phyloP scores from a whole-genome alignment of 2,329 filamentous ascomycete species.

The Kalaharituber pfeilii region DNA sequence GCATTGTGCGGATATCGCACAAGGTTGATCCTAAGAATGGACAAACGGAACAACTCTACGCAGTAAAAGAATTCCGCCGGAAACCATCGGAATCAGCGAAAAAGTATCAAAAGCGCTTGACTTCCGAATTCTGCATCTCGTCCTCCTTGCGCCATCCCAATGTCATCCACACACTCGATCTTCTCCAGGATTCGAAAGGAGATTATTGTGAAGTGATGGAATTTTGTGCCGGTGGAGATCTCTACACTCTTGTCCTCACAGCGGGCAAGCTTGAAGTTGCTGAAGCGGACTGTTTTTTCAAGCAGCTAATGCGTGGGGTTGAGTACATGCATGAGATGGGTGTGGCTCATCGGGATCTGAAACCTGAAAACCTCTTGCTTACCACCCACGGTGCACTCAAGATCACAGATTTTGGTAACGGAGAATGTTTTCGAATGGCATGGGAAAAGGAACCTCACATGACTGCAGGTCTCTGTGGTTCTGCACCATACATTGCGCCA shows the following conservation, averaged over 20 bases:
- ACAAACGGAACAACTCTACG: conserved; percentile 73
- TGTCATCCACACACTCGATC: conserved; percentile 90
- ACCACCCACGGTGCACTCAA: conserved; percentile 87
- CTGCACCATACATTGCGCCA: conserved; percentile 89
- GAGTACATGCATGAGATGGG: conserved; percentile 99
- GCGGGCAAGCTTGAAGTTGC: conserved; percentile 79
- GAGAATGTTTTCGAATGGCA: conserved; percentile 98
- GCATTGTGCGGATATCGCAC: conserved; percentile 92
- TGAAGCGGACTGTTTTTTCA: conserved; percentile 96
- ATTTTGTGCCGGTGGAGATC: conserved; percentile 87
- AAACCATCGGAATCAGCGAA: conserved; percentile 87
- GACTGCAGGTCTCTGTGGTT: conserved; percentile 92
- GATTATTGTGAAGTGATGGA: conserved; percentile 99
- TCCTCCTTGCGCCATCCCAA: conserved; percentile 93
- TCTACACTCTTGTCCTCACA: conserved; percentile 83
- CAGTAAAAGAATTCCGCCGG: conserved; percentile 94
- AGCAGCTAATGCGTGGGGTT: conserved; percentile 96
- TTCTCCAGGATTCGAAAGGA: conserved; percentile 88
- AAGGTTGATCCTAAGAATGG: conserved; percentile 70
- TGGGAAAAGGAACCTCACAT: conserved; percentile 98
- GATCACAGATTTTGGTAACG: conserved; percentile 97
- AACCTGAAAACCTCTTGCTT: conserved; percentile 87
- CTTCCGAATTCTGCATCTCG: conserved; percentile 95
- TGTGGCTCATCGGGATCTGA: conserved; percentile 88
- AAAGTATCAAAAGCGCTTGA: conserved; percentile 94